These are phyloP conservation scores for Sclerospora graminicola DNA, from an alignment of 352 stramenopile genomes.

Conservation along the genomic window DNA sequence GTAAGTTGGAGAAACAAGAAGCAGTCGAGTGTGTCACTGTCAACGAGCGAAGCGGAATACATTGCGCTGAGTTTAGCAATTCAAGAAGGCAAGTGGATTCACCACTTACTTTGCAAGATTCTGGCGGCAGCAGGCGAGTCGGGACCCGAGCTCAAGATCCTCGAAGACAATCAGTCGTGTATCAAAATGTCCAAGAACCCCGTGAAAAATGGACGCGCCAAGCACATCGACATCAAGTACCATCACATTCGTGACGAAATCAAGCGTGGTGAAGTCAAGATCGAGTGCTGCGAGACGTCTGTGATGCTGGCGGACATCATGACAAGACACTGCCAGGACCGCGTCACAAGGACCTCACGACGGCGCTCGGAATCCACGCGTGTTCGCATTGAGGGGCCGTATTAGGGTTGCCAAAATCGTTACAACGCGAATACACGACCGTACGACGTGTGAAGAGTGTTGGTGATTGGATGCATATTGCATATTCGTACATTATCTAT, in stretches of 20 bases:
- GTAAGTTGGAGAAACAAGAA: slow-evolving; percentile 3
- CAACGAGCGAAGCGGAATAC: slow-evolving; percentile 5
- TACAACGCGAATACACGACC: too few species aligned
- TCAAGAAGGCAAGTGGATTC: slow-evolving; percentile 3
- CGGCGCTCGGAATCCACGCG: neutral
- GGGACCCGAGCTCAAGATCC: slow-evolving; percentile 4
- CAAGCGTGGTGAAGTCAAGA: slow-evolving; percentile 9
- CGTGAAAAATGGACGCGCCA: slow-evolving; percentile 16
- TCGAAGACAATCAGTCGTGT: slow-evolving; percentile 7
- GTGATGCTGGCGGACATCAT: neutral
- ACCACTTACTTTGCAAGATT: slow-evolving; percentile 3
- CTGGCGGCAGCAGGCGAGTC: neutral
- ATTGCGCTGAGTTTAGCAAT: slow-evolving; percentile 3
- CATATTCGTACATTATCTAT: too few species aligned
- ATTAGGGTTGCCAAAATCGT: neutral
- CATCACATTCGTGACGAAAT: slow-evolving; percentile 19
- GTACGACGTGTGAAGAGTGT: too few species aligned
- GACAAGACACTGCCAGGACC: neutral
- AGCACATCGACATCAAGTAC: slow-evolving; percentile 25
- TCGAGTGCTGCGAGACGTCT: neutral
- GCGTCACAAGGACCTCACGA: neutral
- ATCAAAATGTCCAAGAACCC: slow-evolving; percentile 2
- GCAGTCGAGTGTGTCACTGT: slow-evolving; percentile 4
- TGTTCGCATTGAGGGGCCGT: slow-evolving; percentile 3
- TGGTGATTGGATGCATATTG: too few species aligned